Conservation (phyloP, 352 stramenopile genomes). For the Phytophthora crassamura region DNA sequence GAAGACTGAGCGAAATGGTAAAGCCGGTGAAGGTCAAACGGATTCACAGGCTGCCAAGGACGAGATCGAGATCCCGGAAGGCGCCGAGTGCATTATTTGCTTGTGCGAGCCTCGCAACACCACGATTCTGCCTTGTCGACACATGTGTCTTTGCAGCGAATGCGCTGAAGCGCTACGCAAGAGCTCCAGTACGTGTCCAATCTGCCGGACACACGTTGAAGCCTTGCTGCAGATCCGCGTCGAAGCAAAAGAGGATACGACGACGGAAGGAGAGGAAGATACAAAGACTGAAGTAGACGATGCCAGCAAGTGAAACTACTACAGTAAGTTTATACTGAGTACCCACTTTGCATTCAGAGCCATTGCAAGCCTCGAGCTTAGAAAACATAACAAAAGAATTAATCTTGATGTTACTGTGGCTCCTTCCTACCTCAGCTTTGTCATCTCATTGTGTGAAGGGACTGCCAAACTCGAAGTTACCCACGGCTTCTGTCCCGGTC, state of each 20-base stretch:
- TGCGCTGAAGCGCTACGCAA: conserved; percentile 81
- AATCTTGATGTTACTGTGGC: conserved; percentile 33
- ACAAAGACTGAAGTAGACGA: conserved; percentile 27
- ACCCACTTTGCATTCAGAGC: no score
- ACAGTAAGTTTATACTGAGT: not conserved
- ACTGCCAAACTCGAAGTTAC: conserved; percentile 41
- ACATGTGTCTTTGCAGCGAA: conserved; percentile 88
- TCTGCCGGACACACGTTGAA: conserved; percentile 81
- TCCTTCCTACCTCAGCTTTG: conserved; percentile 41
- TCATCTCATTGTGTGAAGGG: conserved; percentile 21
- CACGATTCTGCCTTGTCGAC: conserved; percentile 82
- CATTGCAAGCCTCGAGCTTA: not conserved
- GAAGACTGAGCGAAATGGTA: conserved; percentile 37
- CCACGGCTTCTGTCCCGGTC: conserved; percentile 33
- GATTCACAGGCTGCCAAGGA: conserved; percentile 37
- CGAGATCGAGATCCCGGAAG: conserved; percentile 77
- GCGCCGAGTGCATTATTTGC: conserved; percentile 89
- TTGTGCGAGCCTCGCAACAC: conserved; percentile 84
- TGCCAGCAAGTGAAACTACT: conserved; percentile 6
- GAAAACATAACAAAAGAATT: conserved; percentile 42
- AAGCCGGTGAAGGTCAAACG: conserved; percentile 35
- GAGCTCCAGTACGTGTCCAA: conserved; percentile 78
- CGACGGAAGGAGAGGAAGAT: conserved; percentile 27
- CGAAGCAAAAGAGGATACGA: conserved; percentile 47
- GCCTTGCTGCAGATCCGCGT: conserved; percentile 83